Percentiles rank a stretch among this genome's conserved stretches.
phyloP scores from a whole-genome alignment of 306 rosid genomes.

The Vachellia pachyceras region DNA sequence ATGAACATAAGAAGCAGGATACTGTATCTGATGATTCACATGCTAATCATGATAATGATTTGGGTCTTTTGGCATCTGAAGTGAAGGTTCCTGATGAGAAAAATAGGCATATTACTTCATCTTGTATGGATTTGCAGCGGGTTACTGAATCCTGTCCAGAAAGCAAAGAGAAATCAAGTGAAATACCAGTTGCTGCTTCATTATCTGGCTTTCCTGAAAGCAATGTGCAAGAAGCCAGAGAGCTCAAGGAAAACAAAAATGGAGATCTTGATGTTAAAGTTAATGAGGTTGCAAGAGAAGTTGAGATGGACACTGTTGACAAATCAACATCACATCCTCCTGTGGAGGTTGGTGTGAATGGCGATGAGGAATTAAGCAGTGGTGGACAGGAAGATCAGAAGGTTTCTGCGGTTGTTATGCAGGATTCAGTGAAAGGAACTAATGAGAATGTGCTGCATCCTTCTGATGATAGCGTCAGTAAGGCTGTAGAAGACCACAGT shows the following conservation, averaged over 20 bases:
- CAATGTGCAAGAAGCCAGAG: slow-evolving; percentile 45
- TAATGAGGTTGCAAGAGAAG: slow-evolving; percentile 38
- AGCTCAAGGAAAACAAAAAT: slow-evolving; percentile 39
- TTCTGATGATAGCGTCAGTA: slow-evolving; percentile 42
- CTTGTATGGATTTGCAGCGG: slow-evolving; percentile 37
- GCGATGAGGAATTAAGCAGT: slow-evolving; percentile 39
- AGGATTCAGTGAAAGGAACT: slow-evolving; percentile 43
- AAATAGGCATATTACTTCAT: slow-evolving; percentile 32
- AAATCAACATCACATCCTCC: slow-evolving; percentile 21
- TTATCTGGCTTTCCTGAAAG: slow-evolving; percentile 34
- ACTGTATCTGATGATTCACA: slow-evolving; percentile 30
- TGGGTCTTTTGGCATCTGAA: slow-evolving; percentile 39
- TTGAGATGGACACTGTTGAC: slow-evolving; percentile 42
- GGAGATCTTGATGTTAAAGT: slow-evolving; percentile 44
- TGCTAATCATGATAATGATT: slow-evolving; percentile 43
- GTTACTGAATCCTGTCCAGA: slow-evolving; percentile 43
- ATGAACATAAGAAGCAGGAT: slow-evolving; percentile 43
- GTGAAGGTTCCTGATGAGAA: slow-evolving; percentile 42
- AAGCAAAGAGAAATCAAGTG: slow-evolving; percentile 44
- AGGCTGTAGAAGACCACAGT: slow-evolving; percentile 44
- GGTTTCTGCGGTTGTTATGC: slow-evolving; percentile 38
- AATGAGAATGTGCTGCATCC: slow-evolving; percentile 37
- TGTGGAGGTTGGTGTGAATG: slow-evolving; percentile 43
- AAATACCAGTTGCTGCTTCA: slow-evolving; percentile 39
- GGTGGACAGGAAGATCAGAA: slow-evolving; percentile 41